Conservation (phyloP, 176 grass and related monocot genomes). For the Cocos nucifera region DNA sequence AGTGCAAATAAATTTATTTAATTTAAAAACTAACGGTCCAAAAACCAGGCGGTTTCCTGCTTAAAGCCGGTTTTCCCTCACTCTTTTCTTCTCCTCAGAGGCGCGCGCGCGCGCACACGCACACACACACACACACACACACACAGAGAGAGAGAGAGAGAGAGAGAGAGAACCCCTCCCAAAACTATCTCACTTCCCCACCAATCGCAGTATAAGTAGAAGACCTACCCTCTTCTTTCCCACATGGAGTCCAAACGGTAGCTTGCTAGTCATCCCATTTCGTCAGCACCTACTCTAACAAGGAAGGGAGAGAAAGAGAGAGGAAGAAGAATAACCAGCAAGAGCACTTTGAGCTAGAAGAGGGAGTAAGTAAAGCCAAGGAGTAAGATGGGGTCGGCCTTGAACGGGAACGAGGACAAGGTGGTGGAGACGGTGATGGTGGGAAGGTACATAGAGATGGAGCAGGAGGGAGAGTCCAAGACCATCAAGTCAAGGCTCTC, state of each 20-base stretch:
- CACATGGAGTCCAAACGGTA: slow-evolving; percentile 5
- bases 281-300: slow-evolving; percentile 1
- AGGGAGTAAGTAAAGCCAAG: neutral
- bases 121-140: too few relatives aligned
- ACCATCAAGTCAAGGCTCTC: slow-evolving; percentile 67
- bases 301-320: neutral
- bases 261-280: slow-evolving; percentile 18
- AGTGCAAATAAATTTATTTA: neutral
- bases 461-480: slow-evolving; percentile 43
- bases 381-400: slow-evolving; percentile 37
- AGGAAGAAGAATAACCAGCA: neutral
- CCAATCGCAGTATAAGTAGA: slow-evolving; percentile 20
- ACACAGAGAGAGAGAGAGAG: slow-evolving; percentile 31
- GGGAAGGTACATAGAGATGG: slow-evolving; percentile 85
- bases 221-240: neutral
- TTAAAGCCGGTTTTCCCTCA: neutral
- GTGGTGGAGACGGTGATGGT: slow-evolving; percentile 59
- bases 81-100: neutral
- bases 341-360: too few relatives aligned
- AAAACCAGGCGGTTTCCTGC: neutral
- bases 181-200: slow-evolving; percentile 25
- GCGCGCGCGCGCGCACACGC: too few relatives aligned
- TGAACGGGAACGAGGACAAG: slow-evolving; percentile 56
- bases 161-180: slow-evolving; percentile 10
- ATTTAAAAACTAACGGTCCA: slow-evolving; percentile 19